phyloP scores from a whole-genome alignment of 163 green algal genomes.

The Scenedesmus sp. region DNA sequence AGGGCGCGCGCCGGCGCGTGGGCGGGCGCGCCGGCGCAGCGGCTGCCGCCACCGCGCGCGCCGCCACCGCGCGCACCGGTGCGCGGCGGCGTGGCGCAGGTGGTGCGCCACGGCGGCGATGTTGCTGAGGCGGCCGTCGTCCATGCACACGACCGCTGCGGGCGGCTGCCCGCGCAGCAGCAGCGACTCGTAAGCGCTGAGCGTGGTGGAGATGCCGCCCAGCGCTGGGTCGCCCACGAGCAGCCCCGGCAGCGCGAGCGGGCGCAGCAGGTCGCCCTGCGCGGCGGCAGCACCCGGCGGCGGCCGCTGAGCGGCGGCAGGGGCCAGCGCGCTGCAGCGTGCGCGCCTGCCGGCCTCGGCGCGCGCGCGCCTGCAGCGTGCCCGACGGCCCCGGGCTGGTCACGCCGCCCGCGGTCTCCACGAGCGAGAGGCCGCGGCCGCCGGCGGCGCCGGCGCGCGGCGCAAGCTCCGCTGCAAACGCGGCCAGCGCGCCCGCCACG shows the following conservation, averaged over 20 bases:
- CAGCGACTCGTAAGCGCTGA: slow-evolving; percentile 86
- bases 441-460: background rate
- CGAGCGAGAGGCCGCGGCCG: slow-evolving; percentile 54
- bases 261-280: slow-evolving; percentile 81
- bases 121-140: slow-evolving; percentile 23
- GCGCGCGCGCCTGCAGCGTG: slow-evolving; percentile 71
- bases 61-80: slow-evolving; percentile 5
- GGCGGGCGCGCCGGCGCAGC: background rate
- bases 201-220: slow-evolving; percentile 92
- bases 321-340: background rate
- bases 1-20: too few relatives aligned
- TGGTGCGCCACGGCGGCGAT: slow-evolving; percentile 15
- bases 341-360: too few relatives aligned
- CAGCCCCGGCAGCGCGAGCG: slow-evolving; percentile 83
- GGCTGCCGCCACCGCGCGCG: too few relatives aligned
- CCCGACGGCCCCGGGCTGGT: slow-evolving; percentile 86
- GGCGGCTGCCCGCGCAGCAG: slow-evolving; percentile 78
- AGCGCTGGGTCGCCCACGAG: slow-evolving; percentile 91
- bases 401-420: slow-evolving; percentile 96
- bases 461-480: slow-evolving; percentile 37
- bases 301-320: background rate
- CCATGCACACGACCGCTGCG: slow-evolving; percentile 67
- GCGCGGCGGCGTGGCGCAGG: slow-evolving; percentile 23
- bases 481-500: slow-evolving; percentile 47
- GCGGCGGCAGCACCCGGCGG: too few relatives aligned